These are phyloP conservation scores for Monilinia aucupariae DNA, from an alignment of 2,329 filamentous ascomycete species.

Conservation along the genomic window DNA sequence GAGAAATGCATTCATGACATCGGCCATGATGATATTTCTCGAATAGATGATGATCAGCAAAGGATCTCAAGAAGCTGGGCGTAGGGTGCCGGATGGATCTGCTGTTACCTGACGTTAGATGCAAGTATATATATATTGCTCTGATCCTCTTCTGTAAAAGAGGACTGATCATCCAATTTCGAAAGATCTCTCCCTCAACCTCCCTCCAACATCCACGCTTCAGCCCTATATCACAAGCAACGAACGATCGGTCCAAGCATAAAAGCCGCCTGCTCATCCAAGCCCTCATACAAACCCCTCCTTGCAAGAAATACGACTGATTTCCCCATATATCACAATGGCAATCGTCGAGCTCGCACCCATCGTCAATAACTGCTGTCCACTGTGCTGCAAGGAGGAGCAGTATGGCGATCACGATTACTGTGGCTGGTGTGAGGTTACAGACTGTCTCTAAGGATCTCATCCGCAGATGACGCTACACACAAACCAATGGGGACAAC, in stretches of 20 bases:
- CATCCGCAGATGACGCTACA: neutral
- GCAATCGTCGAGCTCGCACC: slow-evolving; percentile 40
- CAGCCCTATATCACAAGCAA: neutral
- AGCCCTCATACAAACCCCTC: neutral
- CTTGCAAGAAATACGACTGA: too few relatives aligned
- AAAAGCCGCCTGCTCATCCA: neutral
- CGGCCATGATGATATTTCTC: neutral
- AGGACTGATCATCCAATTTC: neutral
- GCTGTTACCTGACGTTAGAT: slow-evolving; percentile 7
- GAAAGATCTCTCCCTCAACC: neutral
- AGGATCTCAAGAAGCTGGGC: neutral
- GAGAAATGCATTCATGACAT: slow-evolving; percentile 2
- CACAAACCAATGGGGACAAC: neutral
- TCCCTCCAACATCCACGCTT: neutral
- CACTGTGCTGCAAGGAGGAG: slow-evolving; percentile 47
- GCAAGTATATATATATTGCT: slow-evolving; percentile 10
- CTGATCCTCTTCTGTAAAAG: neutral
- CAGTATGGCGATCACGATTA: slow-evolving; percentile 47
- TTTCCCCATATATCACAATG: slow-evolving; percentile 33
- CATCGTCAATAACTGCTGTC: slow-evolving; percentile 48
- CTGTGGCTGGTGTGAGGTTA: slow-evolving; percentile 43
- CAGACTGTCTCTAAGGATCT: slow-evolving; percentile 26
- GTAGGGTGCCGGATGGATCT: neutral
- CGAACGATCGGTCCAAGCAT: neutral
- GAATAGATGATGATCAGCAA: neutral